Evolutionary conservation across 2,329 filamentous ascomycete genomes (phyloP).

Genomic region (Calonectria hongkongensis): DNA sequence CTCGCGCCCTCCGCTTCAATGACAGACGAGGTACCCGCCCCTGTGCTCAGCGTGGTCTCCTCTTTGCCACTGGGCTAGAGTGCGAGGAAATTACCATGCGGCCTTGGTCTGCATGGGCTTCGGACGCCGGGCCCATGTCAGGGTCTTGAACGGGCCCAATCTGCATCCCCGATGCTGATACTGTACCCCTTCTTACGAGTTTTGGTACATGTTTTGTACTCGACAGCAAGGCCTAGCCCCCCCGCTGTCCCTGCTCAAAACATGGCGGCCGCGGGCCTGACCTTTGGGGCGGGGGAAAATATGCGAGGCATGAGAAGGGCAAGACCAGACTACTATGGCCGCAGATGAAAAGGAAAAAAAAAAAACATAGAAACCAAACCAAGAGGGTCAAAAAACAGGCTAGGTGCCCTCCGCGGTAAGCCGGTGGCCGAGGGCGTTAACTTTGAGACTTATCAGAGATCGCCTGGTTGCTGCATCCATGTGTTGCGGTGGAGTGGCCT

Average conservation of each 20-base stretch:
- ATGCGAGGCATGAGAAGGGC: slow-evolving; percentile 28
- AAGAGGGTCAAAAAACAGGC: slow-evolving; percentile 44
- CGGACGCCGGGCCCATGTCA: slow-evolving; percentile 45
- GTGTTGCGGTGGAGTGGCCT: slow-evolving; percentile 75
- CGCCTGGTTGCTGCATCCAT: slow-evolving; percentile 67
- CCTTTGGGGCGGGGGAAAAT: slow-evolving; percentile 34
- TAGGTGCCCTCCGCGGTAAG: slow-evolving; percentile 53
- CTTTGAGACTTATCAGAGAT: slow-evolving; percentile 64
- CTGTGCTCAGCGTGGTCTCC: slow-evolving; percentile 48
- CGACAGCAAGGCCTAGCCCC: neutral
- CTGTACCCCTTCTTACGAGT: slow-evolving; percentile 21
- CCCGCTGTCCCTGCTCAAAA: slow-evolving; percentile 42
- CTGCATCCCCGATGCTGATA: slow-evolving; percentile 45
- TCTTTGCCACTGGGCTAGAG: slow-evolving; percentile 55
- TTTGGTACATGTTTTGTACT: slow-evolving; percentile 19
- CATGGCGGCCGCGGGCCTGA: slow-evolving; percentile 42
- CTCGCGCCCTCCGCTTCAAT: slow-evolving; percentile 45
- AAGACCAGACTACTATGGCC: slow-evolving; percentile 24
- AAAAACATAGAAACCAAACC: slow-evolving; percentile 38
- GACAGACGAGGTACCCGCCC: slow-evolving; percentile 51
- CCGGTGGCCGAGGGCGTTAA: slow-evolving; percentile 56
- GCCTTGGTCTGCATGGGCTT: slow-evolving; percentile 54
- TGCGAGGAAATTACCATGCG: slow-evolving; percentile 52
- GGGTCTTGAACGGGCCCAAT: slow-evolving; percentile 42
- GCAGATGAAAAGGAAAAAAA: slow-evolving; percentile 32